Conservation (phyloP, 805 yeast species). For the Yamadazyma endophytica region DNA sequence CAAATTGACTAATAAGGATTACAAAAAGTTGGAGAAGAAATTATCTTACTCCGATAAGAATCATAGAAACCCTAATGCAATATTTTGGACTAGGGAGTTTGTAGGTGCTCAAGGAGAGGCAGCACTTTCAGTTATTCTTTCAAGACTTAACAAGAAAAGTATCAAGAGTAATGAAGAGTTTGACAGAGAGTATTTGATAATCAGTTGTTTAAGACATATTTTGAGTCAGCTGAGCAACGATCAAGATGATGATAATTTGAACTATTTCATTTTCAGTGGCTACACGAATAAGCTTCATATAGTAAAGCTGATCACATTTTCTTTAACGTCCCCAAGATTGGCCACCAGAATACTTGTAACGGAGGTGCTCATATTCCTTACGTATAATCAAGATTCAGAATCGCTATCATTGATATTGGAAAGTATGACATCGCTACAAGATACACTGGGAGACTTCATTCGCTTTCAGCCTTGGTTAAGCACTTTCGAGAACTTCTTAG, state of each 20-base stretch:
- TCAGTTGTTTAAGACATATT: constrained; percentile 34
- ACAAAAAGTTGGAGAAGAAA: constrained; percentile 30
- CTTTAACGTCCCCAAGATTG: constrained; percentile 37
- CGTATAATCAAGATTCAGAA: constrained; percentile 22
- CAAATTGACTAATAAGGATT: constrained; percentile 28
- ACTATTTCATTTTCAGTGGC: constrained; percentile 8
- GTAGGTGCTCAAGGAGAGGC: constrained; percentile 41
- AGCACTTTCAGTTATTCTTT: constrained; percentile 35
- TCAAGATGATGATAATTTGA: constrained; percentile 8
- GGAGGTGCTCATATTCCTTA: constrained; percentile 36
- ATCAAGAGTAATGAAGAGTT: constrained; percentile 43
- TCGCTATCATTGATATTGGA: constrained; percentile 20
- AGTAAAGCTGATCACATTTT: constrained; percentile 33
- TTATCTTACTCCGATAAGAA: constrained; percentile 16
- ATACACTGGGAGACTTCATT: constrained; percentile 28
- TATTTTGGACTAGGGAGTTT: constrained; percentile 28
- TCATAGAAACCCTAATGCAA: constrained; percentile 17
- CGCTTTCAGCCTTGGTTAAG: constrained; percentile 40
- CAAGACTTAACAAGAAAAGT: constrained; percentile 36
- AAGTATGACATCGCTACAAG: constrained; percentile 30
- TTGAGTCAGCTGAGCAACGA: constrained; percentile 16
- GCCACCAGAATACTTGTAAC: constrained; percentile 38
- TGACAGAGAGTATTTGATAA: constrained; percentile 35
- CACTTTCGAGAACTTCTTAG: constrained; percentile 31
- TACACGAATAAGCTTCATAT: constrained; percentile 25